phyloP scores from a whole-genome alignment of 2,329 filamentous ascomycete species.

The Nigrospora oryzae region DNA sequence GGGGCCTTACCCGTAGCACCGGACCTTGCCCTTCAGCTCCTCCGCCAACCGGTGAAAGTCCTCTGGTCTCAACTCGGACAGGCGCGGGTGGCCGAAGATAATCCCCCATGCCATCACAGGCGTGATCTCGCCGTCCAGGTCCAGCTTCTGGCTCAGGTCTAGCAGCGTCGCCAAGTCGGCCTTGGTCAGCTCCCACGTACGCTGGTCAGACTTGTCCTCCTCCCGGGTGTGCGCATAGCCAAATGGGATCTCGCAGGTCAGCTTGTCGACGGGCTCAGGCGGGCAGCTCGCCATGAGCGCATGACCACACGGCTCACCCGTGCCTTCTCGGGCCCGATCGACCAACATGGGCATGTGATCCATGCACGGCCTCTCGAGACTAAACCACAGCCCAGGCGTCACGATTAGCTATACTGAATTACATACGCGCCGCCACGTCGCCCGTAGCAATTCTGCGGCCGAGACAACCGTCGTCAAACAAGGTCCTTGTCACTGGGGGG shows the following conservation, averaged over 20 bases:
- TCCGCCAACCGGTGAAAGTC: constrained; percentile 68
- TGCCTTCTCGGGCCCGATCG: constrained; percentile 47
- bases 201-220: constrained; percentile 33
- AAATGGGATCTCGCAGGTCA: constrained; percentile 43
- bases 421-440: too few species aligned
- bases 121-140: constrained; percentile 84
- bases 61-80: constrained; percentile 53
- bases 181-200: constrained; percentile 73
- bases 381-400: constrained; percentile 39
- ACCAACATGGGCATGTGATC: constrained; percentile 78
- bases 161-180: constrained; percentile 73
- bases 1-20: constrained; percentile 72
- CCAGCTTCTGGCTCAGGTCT: constrained; percentile 73
- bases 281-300: constrained; percentile 90
- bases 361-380: constrained; percentile 88
- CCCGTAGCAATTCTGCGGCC: too few species aligned
- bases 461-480: too few species aligned
- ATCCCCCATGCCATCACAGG: constrained; percentile 93
- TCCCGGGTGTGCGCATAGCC: constrained; percentile 32
- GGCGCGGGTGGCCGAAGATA: constrained; percentile 63
- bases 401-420: constrained; percentile 32
- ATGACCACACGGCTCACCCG: constrained; percentile 72
- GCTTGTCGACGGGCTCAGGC: constrained; percentile 50
- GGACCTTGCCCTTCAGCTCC: constrained; percentile 70
- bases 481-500: constrained; percentile 37